Base-by-base conservation (phyloP, 805 yeast species). In the Saccharomycopsis vini region DNA sequence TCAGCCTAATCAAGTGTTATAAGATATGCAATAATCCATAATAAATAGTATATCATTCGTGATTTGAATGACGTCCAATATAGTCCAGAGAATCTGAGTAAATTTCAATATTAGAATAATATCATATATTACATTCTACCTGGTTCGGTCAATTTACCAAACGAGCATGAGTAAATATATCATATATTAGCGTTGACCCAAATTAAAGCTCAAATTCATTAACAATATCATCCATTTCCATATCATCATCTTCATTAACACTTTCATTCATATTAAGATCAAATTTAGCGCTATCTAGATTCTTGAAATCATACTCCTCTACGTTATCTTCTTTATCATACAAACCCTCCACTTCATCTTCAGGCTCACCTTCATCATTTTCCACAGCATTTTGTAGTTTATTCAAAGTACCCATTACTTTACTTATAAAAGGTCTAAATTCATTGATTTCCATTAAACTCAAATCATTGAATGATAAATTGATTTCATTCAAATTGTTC, bases 401-500 rank as follows among this genome's bases (percentile, higher is more conserved):
- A 38, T 85, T 69, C 48, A 92, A 62, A 52, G 80, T 81, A 46
- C 79, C 79, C 97, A 92, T 90, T 1, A 85, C 81, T 12, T 67
- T 65, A n/a, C 77, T 66, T 28, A 88, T 77, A 55, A 87, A 83
- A 2, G 96, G 94, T 50, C 96, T 65, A 42, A 89, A 64, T 58
- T 87, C 96, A 59, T 88, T 89, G 50, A 92, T 80, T 59, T 90
- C 98, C 71, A 88, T 59, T 32, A 81, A 59, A 2, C 95, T 83
- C 42, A 92, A 60, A 18, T 92, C 87, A 53, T 88, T 90, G 59
- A 90, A 66, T 56, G 79, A 86, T 48, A 90, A 69, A 62, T 89
- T 86, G 18, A 82, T 75, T 50, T 84, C 94, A 62, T 90, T 90
- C 49, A 90, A 64, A 50, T 79, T 80, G 39, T 69, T 65, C 36